Evolutionary conservation across 345 rosid species (phyloP).

Genomic region (Melastoma malabathricum): DNA sequence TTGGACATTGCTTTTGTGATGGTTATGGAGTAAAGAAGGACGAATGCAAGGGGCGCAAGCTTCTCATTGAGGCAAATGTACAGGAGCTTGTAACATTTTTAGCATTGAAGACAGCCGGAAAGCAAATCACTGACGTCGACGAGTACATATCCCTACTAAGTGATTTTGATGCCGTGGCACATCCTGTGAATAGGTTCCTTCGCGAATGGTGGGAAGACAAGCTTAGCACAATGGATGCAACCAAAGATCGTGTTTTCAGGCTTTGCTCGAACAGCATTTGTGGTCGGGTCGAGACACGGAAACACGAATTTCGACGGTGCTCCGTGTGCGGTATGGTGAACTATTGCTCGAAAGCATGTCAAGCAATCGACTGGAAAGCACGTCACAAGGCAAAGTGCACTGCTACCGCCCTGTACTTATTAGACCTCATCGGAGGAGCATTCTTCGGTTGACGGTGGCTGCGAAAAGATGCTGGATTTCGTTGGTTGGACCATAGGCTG

Average conservation of each 20-base stretch:
- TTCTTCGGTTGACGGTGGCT: slow-evolving; percentile 17
- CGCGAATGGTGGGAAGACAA: slow-evolving; percentile 57
- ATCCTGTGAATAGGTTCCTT: slow-evolving; percentile 62
- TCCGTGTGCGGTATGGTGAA: slow-evolving; percentile 89
- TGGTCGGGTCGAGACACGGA: slow-evolving; percentile 86
- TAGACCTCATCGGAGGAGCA: slow-evolving; percentile 33
- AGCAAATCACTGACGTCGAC: too few relatives aligned
- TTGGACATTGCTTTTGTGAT: slow-evolving; percentile 94
- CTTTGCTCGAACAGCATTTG: slow-evolving; percentile 76
- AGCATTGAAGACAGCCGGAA: slow-evolving; percentile 19
- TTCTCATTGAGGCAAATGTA: slow-evolving; percentile 89
- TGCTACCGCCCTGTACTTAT: slow-evolving; percentile 41
- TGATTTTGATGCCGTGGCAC: too few relatives aligned
- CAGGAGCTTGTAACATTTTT: slow-evolving; percentile 73
- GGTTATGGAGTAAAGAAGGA: slow-evolving; percentile 94
- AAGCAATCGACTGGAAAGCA: slow-evolving; percentile 91
- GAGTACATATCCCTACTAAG: too few relatives aligned
- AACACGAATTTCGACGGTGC: slow-evolving; percentile 84
- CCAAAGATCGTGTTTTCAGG: slow-evolving; percentile 45
- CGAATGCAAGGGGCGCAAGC: slow-evolving; percentile 73
- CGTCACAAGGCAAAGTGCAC: slow-evolving; percentile 72
- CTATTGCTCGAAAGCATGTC: slow-evolving; percentile 96
- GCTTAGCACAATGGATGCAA: slow-evolving; percentile 26
- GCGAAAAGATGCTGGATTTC: neutral
- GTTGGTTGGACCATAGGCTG: too few relatives aligned